phyloP scores from a whole-genome alignment of 2,329 filamentous ascomycete genomes.

The Fusarium sp. region DNA sequence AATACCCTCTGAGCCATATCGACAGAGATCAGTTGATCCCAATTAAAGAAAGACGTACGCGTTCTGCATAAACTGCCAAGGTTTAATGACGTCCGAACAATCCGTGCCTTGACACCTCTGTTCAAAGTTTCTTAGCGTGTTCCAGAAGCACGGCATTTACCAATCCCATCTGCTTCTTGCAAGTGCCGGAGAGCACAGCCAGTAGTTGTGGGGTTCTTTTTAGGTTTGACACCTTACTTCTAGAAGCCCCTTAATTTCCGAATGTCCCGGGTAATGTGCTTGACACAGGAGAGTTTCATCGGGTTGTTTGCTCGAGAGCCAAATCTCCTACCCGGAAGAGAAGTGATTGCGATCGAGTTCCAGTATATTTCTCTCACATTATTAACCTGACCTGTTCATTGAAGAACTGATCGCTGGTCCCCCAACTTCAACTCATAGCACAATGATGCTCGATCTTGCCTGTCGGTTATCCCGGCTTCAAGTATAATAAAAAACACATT shows the following conservation, averaged over 20 bases:
- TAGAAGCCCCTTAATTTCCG: background rate
- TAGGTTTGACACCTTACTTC: background rate
- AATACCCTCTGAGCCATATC: background rate
- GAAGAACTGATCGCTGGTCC: too few relatives aligned
- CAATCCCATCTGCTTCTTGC: background rate
- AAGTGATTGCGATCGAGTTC: background rate
- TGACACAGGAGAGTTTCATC: too few relatives aligned
- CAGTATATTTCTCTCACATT: background rate
- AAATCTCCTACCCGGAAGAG: background rate
- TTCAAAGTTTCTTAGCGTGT: background rate
- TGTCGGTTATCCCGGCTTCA: too few relatives aligned
- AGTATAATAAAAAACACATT: too few relatives aligned
- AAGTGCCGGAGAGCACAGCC: background rate
- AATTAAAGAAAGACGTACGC: background rate
- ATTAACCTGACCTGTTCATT: too few relatives aligned
- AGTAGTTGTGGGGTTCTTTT: background rate
- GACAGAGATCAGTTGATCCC: background rate
- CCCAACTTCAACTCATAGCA: too few relatives aligned
- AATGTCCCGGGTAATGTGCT: background rate
- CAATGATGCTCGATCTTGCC: too few relatives aligned
- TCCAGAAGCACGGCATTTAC: background rate
- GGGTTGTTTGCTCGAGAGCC: too few relatives aligned
- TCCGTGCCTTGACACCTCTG: background rate
- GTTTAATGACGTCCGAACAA: background rate
- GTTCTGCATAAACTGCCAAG: constrained; percentile 3